Base-by-base conservation (phyloP, 805 yeast genomes). In the Suhomyces emberorum region DNA sequence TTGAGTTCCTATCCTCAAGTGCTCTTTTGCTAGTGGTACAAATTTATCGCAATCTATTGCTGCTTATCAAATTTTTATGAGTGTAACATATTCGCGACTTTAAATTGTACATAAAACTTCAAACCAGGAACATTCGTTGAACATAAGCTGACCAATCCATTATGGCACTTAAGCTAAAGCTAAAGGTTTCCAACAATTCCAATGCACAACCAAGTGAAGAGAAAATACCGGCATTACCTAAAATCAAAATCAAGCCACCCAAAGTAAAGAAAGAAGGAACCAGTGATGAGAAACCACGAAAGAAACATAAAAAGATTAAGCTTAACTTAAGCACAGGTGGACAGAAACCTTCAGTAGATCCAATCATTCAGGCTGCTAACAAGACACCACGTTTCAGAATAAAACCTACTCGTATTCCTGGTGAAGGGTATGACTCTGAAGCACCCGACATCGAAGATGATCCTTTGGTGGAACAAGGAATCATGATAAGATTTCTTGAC, bases 381-480 rank as follows among this genome's bases (percentile, higher is more conserved):
- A 37, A 25, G 17, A 38, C 41, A 8, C 77, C 79, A 3, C 63
- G 71, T 21, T 72, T 76, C 18, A 57, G 77, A 43, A 68, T 77
- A 25, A 77, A 75, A 43, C 81, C 81, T 1, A 70, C 77, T 0
- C 69, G 95, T 48, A 71, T 82, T 3, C 93, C 95, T 0, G 96
- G 96, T 4, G 96, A 91, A 49, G 98, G 98, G 1, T 91, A 91
- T 59, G 98, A 91, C 54, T 83, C 95, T 2, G 98, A 91, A 51
- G 97, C 95, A 14, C 95, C 96, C 0, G 98, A 91, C 47, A 68
- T 87, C 17, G 98, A 93, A 55, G 96, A 88, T 42, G 97, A 93
- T 53, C 98, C 98, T 1, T 63, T 88, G 42, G 67, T 88, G 7
- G 98, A 93, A 53, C 95, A 87, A 46, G 95, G 93, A 0, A 70